Conservation (phyloP, 495 filamentous ascomycete species). For the Penicillium coffeae region DNA sequence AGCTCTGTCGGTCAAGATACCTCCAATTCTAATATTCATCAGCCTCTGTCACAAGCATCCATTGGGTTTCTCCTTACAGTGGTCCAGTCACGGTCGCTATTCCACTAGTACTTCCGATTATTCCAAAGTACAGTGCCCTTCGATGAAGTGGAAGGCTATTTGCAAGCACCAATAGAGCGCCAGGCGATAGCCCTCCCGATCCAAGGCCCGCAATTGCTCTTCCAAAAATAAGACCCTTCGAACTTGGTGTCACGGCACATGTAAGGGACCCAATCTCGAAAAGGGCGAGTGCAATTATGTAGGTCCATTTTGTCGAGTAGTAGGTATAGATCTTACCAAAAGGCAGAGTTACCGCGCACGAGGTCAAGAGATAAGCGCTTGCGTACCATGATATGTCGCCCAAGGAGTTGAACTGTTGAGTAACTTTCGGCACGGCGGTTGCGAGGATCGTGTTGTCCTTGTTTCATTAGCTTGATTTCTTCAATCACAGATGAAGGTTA, state of each 20-base stretch:
- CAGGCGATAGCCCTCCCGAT: constrained; percentile 76
- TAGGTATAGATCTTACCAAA: constrained; percentile 80
- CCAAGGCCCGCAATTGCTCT: constrained; percentile 82
- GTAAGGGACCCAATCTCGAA: constrained; percentile 82
- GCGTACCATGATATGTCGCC: constrained; percentile 81
- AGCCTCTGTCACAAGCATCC: background rate
- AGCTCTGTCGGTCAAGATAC: constrained; percentile 58
- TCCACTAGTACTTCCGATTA: constrained; percentile 77
- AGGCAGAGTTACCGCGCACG: constrained; percentile 65
- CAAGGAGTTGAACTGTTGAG: constrained; percentile 70
- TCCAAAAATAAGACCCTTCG: constrained; percentile 73
- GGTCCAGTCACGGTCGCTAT: constrained; percentile 75
- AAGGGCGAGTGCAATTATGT: constrained; percentile 63
- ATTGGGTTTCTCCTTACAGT: constrained; percentile 30
- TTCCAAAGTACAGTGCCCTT: constrained; percentile 68
- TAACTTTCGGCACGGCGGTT: constrained; percentile 82
- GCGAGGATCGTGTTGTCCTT: constrained; percentile 76
- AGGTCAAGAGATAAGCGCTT: constrained; percentile 65
- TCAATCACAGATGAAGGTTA: too few relatives aligned
- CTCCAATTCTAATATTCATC: constrained; percentile 29
- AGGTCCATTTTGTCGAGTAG: constrained; percentile 72
- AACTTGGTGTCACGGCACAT: constrained; percentile 74
- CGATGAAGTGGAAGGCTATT: constrained; percentile 67
- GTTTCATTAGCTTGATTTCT: background rate
- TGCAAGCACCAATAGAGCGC: constrained; percentile 75